Percentiles rank a stretch among this genome's conserved stretches.
Conservation (phyloP, 371 early-diverging fungal genomes). For the Mucor lusitanicus region DNA sequence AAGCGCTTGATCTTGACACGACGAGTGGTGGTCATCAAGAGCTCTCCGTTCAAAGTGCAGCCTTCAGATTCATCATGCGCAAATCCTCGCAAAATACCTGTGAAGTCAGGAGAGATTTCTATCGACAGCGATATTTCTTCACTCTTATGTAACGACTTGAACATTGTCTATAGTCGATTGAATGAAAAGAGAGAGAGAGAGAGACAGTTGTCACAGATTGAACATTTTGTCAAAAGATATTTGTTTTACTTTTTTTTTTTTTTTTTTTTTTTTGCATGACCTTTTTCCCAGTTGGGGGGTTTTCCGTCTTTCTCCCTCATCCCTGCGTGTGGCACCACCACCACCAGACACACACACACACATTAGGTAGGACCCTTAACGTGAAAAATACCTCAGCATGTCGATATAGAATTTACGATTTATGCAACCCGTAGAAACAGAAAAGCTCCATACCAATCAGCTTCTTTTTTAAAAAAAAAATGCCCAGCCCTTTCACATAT, state of each 20-base stretch:
- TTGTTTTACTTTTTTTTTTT: neutral
- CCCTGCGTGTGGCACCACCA: neutral
- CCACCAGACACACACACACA: neutral
- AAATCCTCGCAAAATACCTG: constrained; percentile 21
- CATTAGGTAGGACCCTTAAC: neutral
- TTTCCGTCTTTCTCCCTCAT: neutral
- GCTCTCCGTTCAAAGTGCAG: constrained; percentile 13
- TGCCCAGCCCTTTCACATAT: neutral
- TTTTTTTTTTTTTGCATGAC: neutral
- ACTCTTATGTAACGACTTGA: constrained; percentile 2
- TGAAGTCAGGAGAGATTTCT: constrained; percentile 12
- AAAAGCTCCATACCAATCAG: neutral
- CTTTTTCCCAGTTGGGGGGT: neutral
- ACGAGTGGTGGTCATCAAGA: neutral
- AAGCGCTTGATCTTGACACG: constrained; percentile 13
- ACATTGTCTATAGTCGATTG: neutral
- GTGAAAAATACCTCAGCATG: neutral
- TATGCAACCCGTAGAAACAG: neutral
- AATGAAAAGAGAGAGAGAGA: neutral
- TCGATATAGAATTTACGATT: neutral
- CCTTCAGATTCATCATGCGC: constrained; percentile 28
- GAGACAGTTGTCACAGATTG: neutral
- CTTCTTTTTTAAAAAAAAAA: too few relatives aligned
- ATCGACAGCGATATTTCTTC: constrained; percentile 15
- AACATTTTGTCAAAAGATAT: neutral